A percentile compares a stretch with the other conserved stretches of the same genome.
phyloP scores from a whole-genome alignment of 208 protist species.

The Leishmania guyanensis region DNA sequence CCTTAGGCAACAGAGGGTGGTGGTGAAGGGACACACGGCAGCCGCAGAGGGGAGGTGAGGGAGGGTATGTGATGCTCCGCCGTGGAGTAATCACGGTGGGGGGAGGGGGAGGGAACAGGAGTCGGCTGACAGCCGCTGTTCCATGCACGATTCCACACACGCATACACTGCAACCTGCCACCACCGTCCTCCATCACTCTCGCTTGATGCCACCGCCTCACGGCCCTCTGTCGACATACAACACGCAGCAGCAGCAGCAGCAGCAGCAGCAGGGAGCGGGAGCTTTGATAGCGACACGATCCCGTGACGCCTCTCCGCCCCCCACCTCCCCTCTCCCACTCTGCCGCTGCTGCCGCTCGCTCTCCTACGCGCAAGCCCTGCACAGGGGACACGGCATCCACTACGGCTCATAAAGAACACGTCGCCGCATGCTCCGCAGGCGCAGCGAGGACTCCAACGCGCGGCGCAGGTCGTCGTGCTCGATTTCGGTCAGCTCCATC shows the following conservation, averaged over 20 bases:
- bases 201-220: neutral
- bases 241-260: neutral
- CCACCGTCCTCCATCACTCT: neutral
- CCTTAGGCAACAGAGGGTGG: too few relatives aligned
- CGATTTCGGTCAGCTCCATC: constrained; percentile 51
- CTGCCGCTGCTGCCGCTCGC: neutral
- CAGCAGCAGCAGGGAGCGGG: neutral
- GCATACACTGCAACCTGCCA: neutral
- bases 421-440: constrained; percentile 42
- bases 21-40: too few relatives aligned
- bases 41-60: neutral
- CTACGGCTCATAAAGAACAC: constrained; percentile 30
- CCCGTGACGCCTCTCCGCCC: neutral
- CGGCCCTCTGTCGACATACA: neutral
- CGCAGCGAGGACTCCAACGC: constrained; percentile 69
- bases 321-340: neutral
- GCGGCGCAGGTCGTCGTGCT: constrained; percentile 54
- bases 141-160: neutral
- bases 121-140: too few relatives aligned
- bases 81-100: neutral
- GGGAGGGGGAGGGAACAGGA: neutral
- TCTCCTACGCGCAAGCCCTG: neutral
- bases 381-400: neutral
- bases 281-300: too few relatives aligned
- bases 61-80: too few relatives aligned